Evolutionary conservation across 2,329 filamentous ascomycete genomes (phyloP).

Genomic region (Podosphaera fusca): DNA sequence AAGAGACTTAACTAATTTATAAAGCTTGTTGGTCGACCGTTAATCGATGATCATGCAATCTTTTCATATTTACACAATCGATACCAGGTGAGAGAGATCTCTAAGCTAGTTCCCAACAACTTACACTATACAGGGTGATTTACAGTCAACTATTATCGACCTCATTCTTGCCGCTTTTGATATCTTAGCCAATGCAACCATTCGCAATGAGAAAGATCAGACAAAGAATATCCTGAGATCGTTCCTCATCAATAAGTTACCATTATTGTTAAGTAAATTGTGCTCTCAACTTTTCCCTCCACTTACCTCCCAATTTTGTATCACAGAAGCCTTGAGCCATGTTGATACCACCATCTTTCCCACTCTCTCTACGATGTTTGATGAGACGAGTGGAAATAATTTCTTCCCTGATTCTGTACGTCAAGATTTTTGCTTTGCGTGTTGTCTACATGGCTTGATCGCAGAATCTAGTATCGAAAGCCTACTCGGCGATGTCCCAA

Average conservation of each 20-base stretch:
- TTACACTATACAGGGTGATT: conserved; percentile 36
- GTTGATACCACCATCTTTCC: conserved; percentile 40
- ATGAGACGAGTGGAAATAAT: conserved; percentile 28
- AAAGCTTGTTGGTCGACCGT: conserved; percentile 60
- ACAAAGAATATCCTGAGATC: conserved; percentile 56
- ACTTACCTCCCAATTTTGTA: conserved; percentile 37
- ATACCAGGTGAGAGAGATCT: conserved; percentile 39
- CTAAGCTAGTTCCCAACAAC: conserved; percentile 2
- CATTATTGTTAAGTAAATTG: conserved; percentile 34
- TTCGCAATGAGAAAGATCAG: conserved; percentile 36
- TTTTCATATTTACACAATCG: conserved; percentile 65
- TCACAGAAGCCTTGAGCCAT: conserved; percentile 39
- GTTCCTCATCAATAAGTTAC: conserved; percentile 59
- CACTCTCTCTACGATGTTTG: conserved; percentile 39
- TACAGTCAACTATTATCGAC: conserved; percentile 56
- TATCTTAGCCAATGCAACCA: conserved; percentile 65
- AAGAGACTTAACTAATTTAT: conserved; percentile 11
- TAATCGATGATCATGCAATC: conserved; percentile 60
- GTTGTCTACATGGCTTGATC: conserved; percentile 70
- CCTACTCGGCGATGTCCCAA: conserved; percentile 63
- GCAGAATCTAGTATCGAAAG: conserved; percentile 53
- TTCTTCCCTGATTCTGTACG: conserved; percentile 42
- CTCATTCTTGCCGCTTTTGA: conserved; percentile 79
- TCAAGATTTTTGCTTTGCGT: conserved; percentile 74
- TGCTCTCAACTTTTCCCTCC: conserved; percentile 32